These are phyloP conservation scores for Jackrogersella multiformis DNA, from an alignment of 495 filamentous ascomycete species.

Conservation along the genomic window DNA sequence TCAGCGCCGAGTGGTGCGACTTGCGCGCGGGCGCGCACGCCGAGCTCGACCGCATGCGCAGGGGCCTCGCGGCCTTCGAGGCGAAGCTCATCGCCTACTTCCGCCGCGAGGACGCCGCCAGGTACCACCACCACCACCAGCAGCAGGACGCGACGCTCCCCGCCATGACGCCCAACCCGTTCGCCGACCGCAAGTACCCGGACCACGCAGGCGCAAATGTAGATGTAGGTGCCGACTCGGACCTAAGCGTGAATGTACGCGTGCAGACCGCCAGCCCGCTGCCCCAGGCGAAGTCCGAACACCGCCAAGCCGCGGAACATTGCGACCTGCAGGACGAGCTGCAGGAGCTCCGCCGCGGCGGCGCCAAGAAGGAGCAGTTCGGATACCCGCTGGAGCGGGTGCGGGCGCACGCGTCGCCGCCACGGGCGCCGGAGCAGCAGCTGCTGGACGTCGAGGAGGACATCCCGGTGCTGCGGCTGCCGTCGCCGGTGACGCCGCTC, in stretches of 20 bases:
- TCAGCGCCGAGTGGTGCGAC: neutral
- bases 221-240: too few species aligned
- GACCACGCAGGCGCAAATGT: too few species aligned
- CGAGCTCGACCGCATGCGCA: neutral
- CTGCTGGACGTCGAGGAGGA: neutral
- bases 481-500: slow-evolving; percentile 5
- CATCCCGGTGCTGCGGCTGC: slow-evolving; percentile 12
- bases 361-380: neutral
- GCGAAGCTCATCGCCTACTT: neutral
- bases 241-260: too few species aligned
- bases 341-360: neutral
- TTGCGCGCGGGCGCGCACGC: neutral
- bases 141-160: too few species aligned
- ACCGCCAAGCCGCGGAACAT: neutral
- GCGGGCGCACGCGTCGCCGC: neutral
- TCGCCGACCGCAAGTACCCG: neutral
- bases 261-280: too few species aligned
- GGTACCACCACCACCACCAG: neutral
- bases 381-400: neutral
- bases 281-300: neutral
- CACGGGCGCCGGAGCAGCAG: neutral
- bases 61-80: neutral
- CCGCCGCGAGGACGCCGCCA: neutral
- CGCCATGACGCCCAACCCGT: neutral
- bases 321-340: neutral